phyloP scores from a whole-genome alignment of 805 yeast genomes.

The Cyberlindnera subsufficiens region DNA sequence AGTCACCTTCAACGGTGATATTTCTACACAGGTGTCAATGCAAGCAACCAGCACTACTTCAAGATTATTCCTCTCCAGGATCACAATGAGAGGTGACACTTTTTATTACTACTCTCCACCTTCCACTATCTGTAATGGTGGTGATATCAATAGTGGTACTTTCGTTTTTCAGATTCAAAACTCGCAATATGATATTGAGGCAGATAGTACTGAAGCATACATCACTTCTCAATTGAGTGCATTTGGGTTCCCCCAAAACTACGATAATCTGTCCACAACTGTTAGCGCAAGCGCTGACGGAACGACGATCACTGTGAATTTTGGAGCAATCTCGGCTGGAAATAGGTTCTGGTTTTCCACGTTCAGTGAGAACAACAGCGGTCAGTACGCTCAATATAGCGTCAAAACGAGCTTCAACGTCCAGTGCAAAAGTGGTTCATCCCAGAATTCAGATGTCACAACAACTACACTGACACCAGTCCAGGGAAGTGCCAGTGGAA shows the following conservation, averaged over 20 bases:
- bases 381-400: not conserved
- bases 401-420: not conserved
- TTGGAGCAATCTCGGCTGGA: conserved; percentile 8
- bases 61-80: conserved; percentile 1
- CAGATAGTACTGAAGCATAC: conserved; percentile 1
- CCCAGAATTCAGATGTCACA: not conserved
- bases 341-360: conserved; percentile 6
- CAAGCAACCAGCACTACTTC: not conserved
- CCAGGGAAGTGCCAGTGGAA: conserved; percentile 6
- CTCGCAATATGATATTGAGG: not conserved
- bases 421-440: not conserved
- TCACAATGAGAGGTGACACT: conserved; percentile 12
- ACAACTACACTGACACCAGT: not conserved
- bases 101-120: conserved; percentile 8
- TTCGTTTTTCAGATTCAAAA: conserved; percentile 1
- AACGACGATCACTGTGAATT: not conserved
- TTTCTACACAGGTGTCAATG: conserved; percentile 1
- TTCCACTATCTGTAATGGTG: not conserved
- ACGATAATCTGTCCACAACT: not conserved
- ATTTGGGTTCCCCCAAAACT: not conserved
- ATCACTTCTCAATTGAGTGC: no score
- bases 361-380: not conserved
- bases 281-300: not conserved
- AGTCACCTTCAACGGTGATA: conserved; percentile 10
- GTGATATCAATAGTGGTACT: conserved; percentile 4